Evolutionary conservation across 345 rosid genomes (phyloP).

Genomic region (Ceriops decandra): DNA sequence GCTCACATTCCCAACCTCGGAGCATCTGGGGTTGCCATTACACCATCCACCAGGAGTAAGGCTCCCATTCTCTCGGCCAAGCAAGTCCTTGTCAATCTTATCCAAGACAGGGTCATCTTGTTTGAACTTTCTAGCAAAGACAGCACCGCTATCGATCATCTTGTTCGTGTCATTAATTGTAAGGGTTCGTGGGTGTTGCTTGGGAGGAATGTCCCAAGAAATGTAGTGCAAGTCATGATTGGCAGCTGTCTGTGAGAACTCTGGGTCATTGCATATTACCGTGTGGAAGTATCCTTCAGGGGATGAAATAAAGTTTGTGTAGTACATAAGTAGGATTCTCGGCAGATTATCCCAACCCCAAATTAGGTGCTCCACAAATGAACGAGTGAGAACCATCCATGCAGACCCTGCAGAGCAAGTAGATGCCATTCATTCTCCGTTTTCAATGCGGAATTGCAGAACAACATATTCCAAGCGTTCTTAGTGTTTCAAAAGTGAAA

Average conservation of each 20-base stretch:
- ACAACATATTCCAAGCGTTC: background rate
- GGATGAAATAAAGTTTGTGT: conserved; percentile 90
- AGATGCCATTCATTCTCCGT: background rate
- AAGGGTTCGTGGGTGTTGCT: conserved; percentile 83
- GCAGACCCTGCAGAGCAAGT: conserved; percentile 69
- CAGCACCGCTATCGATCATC: conserved; percentile 76
- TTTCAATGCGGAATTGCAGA: background rate
- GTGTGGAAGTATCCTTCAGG: conserved; percentile 99
- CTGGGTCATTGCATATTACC: conserved; percentile 85
- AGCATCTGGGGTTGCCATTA: conserved; percentile 62
- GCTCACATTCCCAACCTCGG: conserved; percentile 53
- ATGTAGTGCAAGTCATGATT: conserved; percentile 95
- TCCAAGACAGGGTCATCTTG: conserved; percentile 56
- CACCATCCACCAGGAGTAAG: conserved; percentile 99
- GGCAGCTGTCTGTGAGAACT: conserved; percentile 56
- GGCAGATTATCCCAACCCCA: conserved; percentile 99
- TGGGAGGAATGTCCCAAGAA: conserved; percentile 92
- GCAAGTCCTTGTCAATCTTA: conserved; percentile 65
- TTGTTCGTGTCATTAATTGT: conserved; percentile 58
- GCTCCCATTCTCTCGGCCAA: conserved; percentile 46
- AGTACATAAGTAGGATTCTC: conserved; percentile 85
- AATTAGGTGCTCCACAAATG: conserved; percentile 79
- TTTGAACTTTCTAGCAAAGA: conserved; percentile 84
- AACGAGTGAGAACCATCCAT: conserved; percentile 88
- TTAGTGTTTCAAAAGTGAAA: background rate